These are phyloP conservation scores for Aureobasidium sp. DNA, from an alignment of 2,329 filamentous ascomycete genomes.

Conservation along the genomic window DNA sequence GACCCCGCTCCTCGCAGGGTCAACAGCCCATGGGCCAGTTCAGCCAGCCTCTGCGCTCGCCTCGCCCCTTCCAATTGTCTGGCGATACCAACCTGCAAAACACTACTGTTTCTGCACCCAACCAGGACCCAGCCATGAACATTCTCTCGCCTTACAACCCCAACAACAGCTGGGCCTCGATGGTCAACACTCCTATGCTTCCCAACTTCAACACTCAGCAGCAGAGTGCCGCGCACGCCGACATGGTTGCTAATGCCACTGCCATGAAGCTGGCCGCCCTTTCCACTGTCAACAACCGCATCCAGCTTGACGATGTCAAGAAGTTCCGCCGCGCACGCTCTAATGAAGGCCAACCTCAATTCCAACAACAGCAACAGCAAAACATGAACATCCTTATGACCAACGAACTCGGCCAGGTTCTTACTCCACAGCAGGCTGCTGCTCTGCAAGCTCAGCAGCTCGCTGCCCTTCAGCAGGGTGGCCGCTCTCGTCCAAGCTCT, in stretches of 20 bases:
- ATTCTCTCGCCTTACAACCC: slow-evolving; percentile 77
- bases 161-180: slow-evolving; percentile 94
- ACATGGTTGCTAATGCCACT: slow-evolving; percentile 97
- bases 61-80: slow-evolving; percentile 60
- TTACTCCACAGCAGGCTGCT: slow-evolving; percentile 54
- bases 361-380: slow-evolving; percentile 40
- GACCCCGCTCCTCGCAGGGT: slow-evolving; percentile 72
- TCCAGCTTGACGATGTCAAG: slow-evolving; percentile 90
- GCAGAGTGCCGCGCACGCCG: slow-evolving; percentile 63
- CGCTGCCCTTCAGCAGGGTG: slow-evolving; percentile 68
- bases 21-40: slow-evolving; percentile 80
- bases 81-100: slow-evolving; percentile 69
- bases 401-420: slow-evolving; percentile 82
- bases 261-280: slow-evolving; percentile 97
- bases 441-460: slow-evolving; percentile 66
- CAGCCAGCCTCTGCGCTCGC: slow-evolving; percentile 78
- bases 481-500: slow-evolving; percentile 77
- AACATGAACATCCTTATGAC: slow-evolving; percentile 75
- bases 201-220: slow-evolving; percentile 62
- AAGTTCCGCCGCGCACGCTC: slow-evolving; percentile 91
- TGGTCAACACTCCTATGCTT: slow-evolving; percentile 96
- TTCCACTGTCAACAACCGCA: slow-evolving; percentile 96
- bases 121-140: slow-evolving; percentile 60
- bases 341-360: slow-evolving; percentile 63
- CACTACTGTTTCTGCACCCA: slow-evolving; percentile 69